These are phyloP conservation scores for Lenwebbia sp. DNA, from an alignment of 345 rosid genomes.

Conservation along the genomic window DNA sequence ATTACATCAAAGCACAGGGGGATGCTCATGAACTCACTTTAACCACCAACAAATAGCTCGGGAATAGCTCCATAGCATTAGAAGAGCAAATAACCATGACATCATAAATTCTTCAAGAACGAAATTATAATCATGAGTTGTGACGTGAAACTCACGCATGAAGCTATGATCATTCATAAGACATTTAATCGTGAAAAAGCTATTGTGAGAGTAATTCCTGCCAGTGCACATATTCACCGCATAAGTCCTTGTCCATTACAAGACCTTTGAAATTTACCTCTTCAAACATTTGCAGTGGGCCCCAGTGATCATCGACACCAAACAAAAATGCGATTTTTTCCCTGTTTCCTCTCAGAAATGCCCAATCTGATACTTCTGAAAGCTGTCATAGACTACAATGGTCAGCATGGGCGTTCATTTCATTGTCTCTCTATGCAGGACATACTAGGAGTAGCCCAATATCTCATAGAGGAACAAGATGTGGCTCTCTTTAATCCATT, in stretches of 20 bases:
- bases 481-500: not conserved
- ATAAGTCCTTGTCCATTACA: not conserved
- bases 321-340: conserved; percentile 56
- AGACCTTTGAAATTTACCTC: conserved; percentile 29
- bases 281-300: conserved; percentile 59
- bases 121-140: not conserved
- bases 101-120: not conserved
- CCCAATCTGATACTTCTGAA: conserved; percentile 62
- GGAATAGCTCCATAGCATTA: not conserved
- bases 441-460: not conserved
- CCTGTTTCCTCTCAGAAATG: conserved; percentile 46
- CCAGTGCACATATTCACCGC: not conserved
- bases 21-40: not conserved
- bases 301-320: conserved; percentile 84
- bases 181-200: not conserved
- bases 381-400: conserved; percentile 33
- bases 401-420: conserved; percentile 2
- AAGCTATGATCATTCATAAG: not conserved
- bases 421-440: not conserved
- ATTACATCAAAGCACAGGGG: not conserved
- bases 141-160: not conserved
- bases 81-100: not conserved
- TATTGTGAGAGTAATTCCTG: not conserved
- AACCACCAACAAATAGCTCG: not conserved
- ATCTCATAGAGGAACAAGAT: not conserved